Base-by-base conservation (phyloP, 1,139 yeast species). In the Pichia kudriavzevii region DNA sequence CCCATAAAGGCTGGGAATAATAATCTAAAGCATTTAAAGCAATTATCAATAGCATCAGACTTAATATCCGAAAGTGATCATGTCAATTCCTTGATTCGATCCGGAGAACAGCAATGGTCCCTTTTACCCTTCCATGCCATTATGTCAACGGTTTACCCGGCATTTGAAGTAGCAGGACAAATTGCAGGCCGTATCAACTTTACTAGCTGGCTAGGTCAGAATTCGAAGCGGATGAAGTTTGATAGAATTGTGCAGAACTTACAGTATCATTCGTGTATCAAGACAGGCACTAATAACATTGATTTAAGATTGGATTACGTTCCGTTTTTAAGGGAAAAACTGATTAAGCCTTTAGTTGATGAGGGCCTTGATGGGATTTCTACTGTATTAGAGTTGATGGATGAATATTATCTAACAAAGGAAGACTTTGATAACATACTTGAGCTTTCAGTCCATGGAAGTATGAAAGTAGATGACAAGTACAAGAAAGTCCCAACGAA, bases 21-120 rank as follows among this genome's bases (percentile, higher is more conserved):
- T 11, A 54, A 55, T 29, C 44, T 62, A 12, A 65, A 69, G 18
- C 85, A 79, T 48, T 59, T 91, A 39, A 67, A 70, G 44, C 65
- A 75, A 22, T 78, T 81, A 1, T 80, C 85, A 1, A 63, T 65
- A 21, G 98, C 98, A 0, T 85, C 97, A 0, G 88, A 85, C 46
- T 75, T 84, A 36, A 84, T 93, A 32, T 53, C 59, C 3, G 70
- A 72, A 38, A 81, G 91, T 12, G 98, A 93, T 55, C 57, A 79
- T 21, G 79, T 88, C 15, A 95, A 87, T 54, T 65, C 75, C 20
- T 67, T 75, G 55, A 88, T 93, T 41, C 81, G 94, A 50, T 82
- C 94, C 27, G 74, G 94, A 31, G 95, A 88, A 50, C 98, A 91
- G 59, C 88, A 84, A 50, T 93, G 99, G 99, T 76, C 93, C 45